Base-by-base conservation (phyloP, 805 yeast genomes). In the Soucietia sequanensis region DNA sequence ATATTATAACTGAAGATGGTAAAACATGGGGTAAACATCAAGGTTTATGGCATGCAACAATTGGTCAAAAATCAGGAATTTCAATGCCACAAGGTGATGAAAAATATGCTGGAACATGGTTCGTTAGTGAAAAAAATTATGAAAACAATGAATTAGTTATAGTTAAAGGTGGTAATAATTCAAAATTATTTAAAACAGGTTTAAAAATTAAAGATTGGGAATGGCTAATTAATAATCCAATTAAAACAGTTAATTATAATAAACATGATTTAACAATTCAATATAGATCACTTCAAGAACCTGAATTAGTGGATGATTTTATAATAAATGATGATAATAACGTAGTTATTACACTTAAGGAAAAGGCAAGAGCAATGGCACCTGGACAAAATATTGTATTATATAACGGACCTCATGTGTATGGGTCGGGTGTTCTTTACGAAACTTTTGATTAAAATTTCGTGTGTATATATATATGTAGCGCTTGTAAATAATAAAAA, bases 41-140 rank as follows among this genome's bases (percentile, higher is more conserved):
- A 18, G 99, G 99, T 0, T 55, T 93, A 7, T 93, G 98, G 98
- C 79, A 84, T 30, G 91, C 87, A n/a, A 93, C 99, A 0, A 78
- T 91, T 15, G 99, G 99, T 0, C 98, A 93, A 60, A 76, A 81
- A 42, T 73, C 82, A 12, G 80, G 90, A 3, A 60, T 89, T 2
- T 72, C 87, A 0, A 75, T 91, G 85, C 97, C 97, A 0, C 98
- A 93, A 56, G 91, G 90, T 0, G 81, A 84, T 45, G 90, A 90
- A 0, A 54, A 58, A 5, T 80, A 75, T 45, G 67, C 74, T 28
- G 98, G 98, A 0, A 68, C 76, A 2, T 93, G 99, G 99, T 87
- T 80, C 56, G 87, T 90, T 1, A 75, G 84, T 45, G 89, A 75
- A 15, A 93, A 93, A 52, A 60, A 76, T 21, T 54, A 61, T 8